Base-by-base conservation (phyloP, 805 yeast species). In the Pichia pseudocactophila region DNA sequence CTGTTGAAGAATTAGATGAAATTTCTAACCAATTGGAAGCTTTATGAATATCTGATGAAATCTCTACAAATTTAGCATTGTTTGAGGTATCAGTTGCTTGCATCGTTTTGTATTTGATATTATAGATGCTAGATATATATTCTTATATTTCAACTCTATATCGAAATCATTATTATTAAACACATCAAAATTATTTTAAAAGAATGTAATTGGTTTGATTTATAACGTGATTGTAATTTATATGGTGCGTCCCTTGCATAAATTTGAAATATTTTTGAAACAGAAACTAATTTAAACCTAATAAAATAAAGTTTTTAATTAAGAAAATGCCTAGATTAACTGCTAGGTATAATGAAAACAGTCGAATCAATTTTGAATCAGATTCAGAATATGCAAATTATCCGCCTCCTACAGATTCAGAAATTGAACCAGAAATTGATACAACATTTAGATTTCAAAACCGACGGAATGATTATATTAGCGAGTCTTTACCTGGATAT, bases 11-110 rank as follows among this genome's bases (percentile, higher is more conserved):
- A 70, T 77, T 92, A 71, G 97, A 92, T 57, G 96, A 89, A 70
- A 89, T 92, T 71, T 82, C 88, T 65, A 87, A 88, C 63, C 96
- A 94, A 71, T 82, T 92, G 68, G 97, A 92, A 69, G 78, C 78
- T 54, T 67, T 75, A 61, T 74, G 68, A 64, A 40, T 9, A 22
- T 28, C 15, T 22, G 25, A 7, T 37, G 9, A 19, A 27, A 25
- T 7, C 4, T 33, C 33, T 12, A 34, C 25, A 11, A 30, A 27
- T 10, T 31, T 45, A 20, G 17, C 41, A 10, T 18, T 44, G 7
- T n/a, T 44, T 27, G 47, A 49, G 32, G 33, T 49, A 10, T 18
- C 47, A 10, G 30, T 53, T 36, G 50, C 50, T 12, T 47, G 45
- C 22, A 31, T 51, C 37, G 34, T 54, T 36, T 40, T 54, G 32